Percentiles rank a stretch among this genome's conserved stretches.
Evolutionary conservation across 2,329 filamentous ascomycete species (phyloP).

Genomic region (Aspergillus luchuensis): DNA sequence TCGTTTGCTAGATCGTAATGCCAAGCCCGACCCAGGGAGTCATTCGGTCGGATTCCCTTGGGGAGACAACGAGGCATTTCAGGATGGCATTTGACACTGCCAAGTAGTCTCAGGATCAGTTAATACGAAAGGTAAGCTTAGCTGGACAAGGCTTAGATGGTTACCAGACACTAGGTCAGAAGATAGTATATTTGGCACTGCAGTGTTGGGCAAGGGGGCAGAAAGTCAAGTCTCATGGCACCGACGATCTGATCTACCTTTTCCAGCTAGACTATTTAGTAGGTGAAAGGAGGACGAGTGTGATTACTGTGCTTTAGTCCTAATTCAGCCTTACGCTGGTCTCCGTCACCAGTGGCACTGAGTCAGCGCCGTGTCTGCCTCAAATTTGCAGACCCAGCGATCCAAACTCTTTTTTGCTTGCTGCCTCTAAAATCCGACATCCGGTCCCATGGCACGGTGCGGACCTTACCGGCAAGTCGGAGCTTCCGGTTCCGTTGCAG

Average conservation of each 20-base stretch:
- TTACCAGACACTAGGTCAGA: not conserved
- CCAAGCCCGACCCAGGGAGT: constrained; percentile 4
- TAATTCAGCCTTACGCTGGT: constrained; percentile 4
- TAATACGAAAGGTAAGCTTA: not conserved
- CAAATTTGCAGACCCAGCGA: not conserved
- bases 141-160: not conserved
- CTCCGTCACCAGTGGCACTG: not conserved
- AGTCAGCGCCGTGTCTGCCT: not conserved
- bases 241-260: not conserved
- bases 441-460: constrained; percentile 8
- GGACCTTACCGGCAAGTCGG: constrained; percentile 17
- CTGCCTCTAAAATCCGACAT: not conserved
- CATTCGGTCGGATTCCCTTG: not conserved
- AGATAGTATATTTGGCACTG: not conserved
- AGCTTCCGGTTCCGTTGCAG: constrained; percentile 9
- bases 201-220: not conserved
- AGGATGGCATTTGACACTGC: not conserved
- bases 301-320: not conserved
- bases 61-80: not conserved
- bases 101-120: not conserved
- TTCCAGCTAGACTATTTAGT: not conserved
- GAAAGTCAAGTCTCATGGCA: not conserved
- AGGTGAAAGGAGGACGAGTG: not conserved
- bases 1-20: constrained; percentile 7
- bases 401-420: not conserved